Evolutionary conservation across 768 basidiomycete species (phyloP).

Genomic region (Trametes coccinea): DNA sequence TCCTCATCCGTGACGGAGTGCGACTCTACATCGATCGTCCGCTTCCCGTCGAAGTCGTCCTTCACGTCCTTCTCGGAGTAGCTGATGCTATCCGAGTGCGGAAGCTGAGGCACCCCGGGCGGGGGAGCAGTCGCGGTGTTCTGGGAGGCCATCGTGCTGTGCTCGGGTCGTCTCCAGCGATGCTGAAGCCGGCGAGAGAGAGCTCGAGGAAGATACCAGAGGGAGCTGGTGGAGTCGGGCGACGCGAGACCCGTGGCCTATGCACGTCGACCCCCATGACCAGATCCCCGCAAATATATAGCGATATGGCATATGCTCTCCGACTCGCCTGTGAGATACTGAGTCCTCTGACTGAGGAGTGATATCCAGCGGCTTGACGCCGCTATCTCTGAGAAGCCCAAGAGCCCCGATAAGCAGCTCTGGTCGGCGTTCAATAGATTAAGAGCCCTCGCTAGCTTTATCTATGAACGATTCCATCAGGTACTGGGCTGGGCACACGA

Average conservation of each 20-base stretch:
- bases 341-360: neutral
- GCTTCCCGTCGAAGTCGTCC: slow-evolving; percentile 10
- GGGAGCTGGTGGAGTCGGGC: neutral
- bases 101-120: slow-evolving; percentile 11
- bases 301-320: neutral
- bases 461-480: slow-evolving; percentile 5
- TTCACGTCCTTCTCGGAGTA: slow-evolving; percentile 20
- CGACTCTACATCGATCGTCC: slow-evolving; percentile 23
- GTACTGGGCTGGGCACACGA: neutral
- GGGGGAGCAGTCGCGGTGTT: neutral
- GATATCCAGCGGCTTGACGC: neutral
- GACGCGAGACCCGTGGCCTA: slow-evolving; percentile 5
- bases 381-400: slow-evolving; percentile 16
- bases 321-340: too few relatives aligned
- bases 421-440: slow-evolving; percentile 15
- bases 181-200: neutral
- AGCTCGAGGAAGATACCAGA: neutral
- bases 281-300: slow-evolving; percentile 5
- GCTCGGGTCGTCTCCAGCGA: neutral
- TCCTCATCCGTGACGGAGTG: slow-evolving; percentile 21
- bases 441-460: slow-evolving; percentile 4
- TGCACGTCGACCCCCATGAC: slow-evolving; percentile 6
- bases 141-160: neutral
- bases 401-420: slow-evolving; percentile 10
- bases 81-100: slow-evolving; percentile 8